A percentile compares a stretch with the other conserved stretches of the same genome.
Evolutionary conservation across 1,284 basidiomycete genomes (phyloP).

Genomic region (Ganoderma lucidum): DNA sequence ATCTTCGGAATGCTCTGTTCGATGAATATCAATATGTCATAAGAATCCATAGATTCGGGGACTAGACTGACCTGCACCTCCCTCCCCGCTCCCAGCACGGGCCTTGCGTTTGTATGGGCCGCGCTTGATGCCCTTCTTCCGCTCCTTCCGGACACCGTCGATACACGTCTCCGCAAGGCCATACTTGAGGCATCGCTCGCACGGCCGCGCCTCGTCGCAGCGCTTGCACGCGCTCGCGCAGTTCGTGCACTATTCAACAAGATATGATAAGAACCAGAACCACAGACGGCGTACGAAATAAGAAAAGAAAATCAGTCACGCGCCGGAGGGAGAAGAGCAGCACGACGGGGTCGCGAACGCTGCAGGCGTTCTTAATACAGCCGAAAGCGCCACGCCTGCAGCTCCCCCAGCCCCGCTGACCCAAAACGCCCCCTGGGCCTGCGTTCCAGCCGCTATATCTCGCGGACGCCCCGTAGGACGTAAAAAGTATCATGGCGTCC

Average conservation of each 20-base stretch:
- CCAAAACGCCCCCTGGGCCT: not conserved
- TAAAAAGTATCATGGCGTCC: not conserved
- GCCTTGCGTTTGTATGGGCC: slow-evolving; percentile 86
- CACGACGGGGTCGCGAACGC: slow-evolving; percentile 1
- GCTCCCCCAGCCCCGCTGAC: not conserved
- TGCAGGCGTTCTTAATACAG: slow-evolving; percentile 10
- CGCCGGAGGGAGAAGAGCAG: not conserved
- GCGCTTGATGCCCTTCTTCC: slow-evolving; percentile 87
- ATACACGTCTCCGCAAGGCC: slow-evolving; percentile 73
- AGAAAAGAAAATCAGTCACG: not conserved
- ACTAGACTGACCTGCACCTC: slow-evolving; percentile 24
- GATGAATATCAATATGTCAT: slow-evolving; percentile 33
- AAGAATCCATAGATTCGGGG: slow-evolving; percentile 21
- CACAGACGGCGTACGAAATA: not conserved
- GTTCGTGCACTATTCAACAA: slow-evolving; percentile 70
- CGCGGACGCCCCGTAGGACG: not conserved
- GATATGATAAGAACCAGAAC: not conserved
- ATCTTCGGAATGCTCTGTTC: not conserved
- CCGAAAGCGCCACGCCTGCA: slow-evolving; percentile 8
- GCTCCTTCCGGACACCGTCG: slow-evolving; percentile 82
- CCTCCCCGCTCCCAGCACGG: slow-evolving; percentile 46
- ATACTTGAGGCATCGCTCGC: slow-evolving; percentile 84
- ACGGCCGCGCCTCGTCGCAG: slow-evolving; percentile 83
- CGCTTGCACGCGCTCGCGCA: slow-evolving; percentile 89
- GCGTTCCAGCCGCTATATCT: slow-evolving; percentile 7